Conservation (phyloP, 495 filamentous ascomycete species). For the Talaromyces thailandensis region DNA sequence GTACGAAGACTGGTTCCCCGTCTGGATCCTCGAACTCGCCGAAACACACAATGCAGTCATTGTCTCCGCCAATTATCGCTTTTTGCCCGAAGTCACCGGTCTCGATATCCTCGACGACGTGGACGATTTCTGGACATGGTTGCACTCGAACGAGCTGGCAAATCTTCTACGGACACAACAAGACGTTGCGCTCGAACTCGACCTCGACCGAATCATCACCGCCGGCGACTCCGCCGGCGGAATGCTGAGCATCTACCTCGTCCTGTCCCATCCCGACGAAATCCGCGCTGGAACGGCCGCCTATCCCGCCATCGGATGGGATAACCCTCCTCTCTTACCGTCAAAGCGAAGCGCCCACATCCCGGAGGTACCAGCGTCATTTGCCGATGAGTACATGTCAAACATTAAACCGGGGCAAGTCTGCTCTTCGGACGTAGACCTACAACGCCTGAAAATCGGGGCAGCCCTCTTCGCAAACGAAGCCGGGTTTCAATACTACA, state of each 20-base stretch:
- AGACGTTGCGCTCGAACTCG: conserved; percentile 12
- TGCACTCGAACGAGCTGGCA: conserved; percentile 15
- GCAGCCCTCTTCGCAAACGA: conserved; percentile 14
- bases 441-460: conserved; percentile 2
- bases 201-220: conserved; percentile 18
- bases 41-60: conserved; percentile 27
- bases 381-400: conserved; percentile 9
- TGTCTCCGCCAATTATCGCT: conserved; percentile 40
- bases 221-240: conserved; percentile 29
- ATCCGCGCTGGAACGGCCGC: conserved; percentile 14
- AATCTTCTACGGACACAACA: conserved; percentile 11
- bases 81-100: conserved; percentile 40
- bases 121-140: conserved; percentile 42
- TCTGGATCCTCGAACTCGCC: conserved; percentile 24
- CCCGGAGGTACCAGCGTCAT: conserved; percentile 9
- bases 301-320: conserved; percentile 15
- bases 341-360: neutral
- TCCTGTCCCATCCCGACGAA: conserved; percentile 15
- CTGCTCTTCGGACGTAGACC: conserved; percentile 6
- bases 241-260: conserved; percentile 19
- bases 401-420: conserved; percentile 8
- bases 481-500: conserved; percentile 12
- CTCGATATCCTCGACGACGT: conserved; percentile 40
- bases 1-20: conserved; percentile 19
- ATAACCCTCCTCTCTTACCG: conserved; percentile 1